Evolutionary conservation across 1,284 basidiomycete genomes (phyloP).

Genomic region (Salmacisia buchloeana): DNA sequence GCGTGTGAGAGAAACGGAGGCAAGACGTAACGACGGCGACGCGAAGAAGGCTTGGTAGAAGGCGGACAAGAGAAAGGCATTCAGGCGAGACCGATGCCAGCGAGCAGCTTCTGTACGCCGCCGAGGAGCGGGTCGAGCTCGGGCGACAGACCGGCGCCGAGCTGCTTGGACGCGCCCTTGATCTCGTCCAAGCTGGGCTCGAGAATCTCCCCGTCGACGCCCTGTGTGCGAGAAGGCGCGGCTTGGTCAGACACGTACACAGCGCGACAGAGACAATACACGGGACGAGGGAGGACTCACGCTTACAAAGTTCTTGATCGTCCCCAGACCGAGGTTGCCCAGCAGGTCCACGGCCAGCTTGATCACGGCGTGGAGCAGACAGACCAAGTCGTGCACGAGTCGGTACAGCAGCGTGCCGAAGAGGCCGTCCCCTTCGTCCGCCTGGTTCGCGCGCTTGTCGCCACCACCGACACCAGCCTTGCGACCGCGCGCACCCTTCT

Average conservation of each 20-base stretch:
- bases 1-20: too few species aligned
- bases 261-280: background rate
- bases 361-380: conserved; percentile 1
- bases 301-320: background rate
- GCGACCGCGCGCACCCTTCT: too few species aligned
- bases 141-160: background rate
- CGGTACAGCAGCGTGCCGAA: background rate
- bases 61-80: too few species aligned
- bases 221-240: background rate
- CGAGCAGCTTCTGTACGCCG: background rate
- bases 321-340: background rate
- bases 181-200: background rate
- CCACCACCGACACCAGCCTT: too few species aligned
- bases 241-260: background rate
- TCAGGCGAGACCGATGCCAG: background rate
- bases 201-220: background rate
- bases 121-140: background rate
- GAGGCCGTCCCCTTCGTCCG: background rate
- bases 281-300: background rate
- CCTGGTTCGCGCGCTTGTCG: conserved; percentile 1
- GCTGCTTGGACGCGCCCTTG: background rate
- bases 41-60: too few species aligned
- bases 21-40: too few species aligned
- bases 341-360: conserved; percentile 1
- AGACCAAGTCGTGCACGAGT: background rate